phyloP scores from a whole-genome alignment of 2,329 filamentous ascomycete species.

The Byssochlamys sp. region DNA sequence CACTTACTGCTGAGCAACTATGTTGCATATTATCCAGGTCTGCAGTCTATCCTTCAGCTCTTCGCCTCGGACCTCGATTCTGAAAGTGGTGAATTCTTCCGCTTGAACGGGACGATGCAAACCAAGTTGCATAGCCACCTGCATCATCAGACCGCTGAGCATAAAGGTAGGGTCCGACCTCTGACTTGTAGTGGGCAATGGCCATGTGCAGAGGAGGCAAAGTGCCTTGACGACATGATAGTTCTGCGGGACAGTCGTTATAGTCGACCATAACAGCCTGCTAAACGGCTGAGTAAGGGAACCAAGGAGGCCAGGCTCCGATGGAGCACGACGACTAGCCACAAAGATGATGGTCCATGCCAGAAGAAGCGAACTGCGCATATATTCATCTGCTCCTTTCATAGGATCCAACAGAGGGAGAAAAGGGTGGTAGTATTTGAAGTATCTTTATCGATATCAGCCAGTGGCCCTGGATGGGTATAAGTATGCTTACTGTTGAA shows the following conservation, averaged over 20 bases:
- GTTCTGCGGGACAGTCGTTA: constrained; percentile 49
- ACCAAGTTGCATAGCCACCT: constrained; percentile 55
- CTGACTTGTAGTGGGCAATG: constrained; percentile 51
- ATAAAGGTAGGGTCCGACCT: constrained; percentile 55
- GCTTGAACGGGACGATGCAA: constrained; percentile 54
- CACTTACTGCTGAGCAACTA: constrained; percentile 54
- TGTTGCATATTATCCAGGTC: constrained; percentile 59
- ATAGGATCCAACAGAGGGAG: constrained; percentile 50
- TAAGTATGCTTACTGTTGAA: constrained; percentile 29
- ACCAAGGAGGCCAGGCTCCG: constrained; percentile 45
- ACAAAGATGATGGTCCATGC: constrained; percentile 57
- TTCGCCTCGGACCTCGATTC: constrained; percentile 46
- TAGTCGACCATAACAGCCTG: constrained; percentile 50
- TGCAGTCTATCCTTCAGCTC: constrained; percentile 54
- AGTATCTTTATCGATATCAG: constrained; percentile 41
- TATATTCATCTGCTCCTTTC: constrained; percentile 47
- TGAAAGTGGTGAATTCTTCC: constrained; percentile 43
- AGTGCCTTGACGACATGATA: constrained; percentile 56
- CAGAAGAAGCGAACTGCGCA: constrained; percentile 47
- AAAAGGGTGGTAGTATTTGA: constrained; percentile 54
- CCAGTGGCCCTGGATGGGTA: constrained; percentile 15
- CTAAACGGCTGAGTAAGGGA: constrained; percentile 43
- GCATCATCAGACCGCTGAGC: constrained; percentile 56
- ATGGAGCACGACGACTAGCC: constrained; percentile 49
- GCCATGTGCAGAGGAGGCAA: constrained; percentile 55